Conservation (phyloP, 768 basidiomycete genomes). For the Favolaschia claudopus region DNA sequence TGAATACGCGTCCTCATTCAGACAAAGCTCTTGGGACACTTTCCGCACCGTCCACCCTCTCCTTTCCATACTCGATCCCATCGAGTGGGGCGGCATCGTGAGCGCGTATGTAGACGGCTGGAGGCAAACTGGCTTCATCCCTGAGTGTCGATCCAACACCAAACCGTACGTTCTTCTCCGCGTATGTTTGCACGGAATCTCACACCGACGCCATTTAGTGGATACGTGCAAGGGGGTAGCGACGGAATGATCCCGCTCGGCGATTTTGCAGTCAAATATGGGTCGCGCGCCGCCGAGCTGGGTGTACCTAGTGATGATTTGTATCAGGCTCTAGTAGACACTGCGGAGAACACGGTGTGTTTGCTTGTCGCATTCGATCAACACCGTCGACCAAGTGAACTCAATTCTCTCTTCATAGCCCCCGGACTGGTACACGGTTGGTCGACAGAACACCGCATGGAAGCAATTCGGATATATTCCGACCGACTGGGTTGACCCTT, state of each 20-base stretch:
- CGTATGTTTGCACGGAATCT: not conserved
- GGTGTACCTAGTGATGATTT: constrained; percentile 54
- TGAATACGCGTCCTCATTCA: too few species aligned
- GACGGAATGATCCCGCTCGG: constrained; percentile 62
- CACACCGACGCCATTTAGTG: constrained; percentile 33
- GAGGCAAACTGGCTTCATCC: constrained; percentile 56
- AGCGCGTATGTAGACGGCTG: constrained; percentile 60
- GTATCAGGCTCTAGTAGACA: constrained; percentile 58
- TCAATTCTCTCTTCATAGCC: constrained; percentile 39
- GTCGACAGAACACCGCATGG: constrained; percentile 61
- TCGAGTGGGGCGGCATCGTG: constrained; percentile 56
- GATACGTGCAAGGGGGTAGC: constrained; percentile 57
- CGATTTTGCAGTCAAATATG: constrained; percentile 59
- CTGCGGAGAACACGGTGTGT: constrained; percentile 58
- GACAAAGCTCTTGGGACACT: constrained; percentile 59
- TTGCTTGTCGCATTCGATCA: not conserved
- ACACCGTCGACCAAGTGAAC: not conserved
- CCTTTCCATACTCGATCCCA: constrained; percentile 52
- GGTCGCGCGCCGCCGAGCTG: constrained; percentile 41
- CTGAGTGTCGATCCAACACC: constrained; percentile 59
- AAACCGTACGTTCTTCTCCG: constrained; percentile 44
- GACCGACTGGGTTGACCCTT: constrained; percentile 56
- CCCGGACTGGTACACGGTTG: constrained; percentile 59
- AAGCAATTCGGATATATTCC: constrained; percentile 57
- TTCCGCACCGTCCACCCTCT: constrained; percentile 62